These are phyloP conservation scores for Dioscorea zingiberensis DNA, from an alignment of 106 monocot genomes.

Conservation along the genomic window DNA sequence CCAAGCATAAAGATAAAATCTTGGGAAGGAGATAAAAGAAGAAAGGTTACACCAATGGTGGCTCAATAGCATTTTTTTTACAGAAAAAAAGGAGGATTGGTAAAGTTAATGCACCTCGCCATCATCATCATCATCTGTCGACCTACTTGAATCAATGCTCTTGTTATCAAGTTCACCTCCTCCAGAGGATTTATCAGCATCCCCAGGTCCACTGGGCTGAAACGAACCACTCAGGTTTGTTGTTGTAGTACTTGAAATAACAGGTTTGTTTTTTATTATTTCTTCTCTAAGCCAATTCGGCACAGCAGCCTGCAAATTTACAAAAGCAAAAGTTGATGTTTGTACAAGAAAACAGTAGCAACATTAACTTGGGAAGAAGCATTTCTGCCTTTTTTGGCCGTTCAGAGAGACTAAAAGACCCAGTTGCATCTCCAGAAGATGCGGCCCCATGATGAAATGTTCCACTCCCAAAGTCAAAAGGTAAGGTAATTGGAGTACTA, in stretches of 20 bases:
- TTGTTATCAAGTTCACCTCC: slow-evolving; percentile 52
- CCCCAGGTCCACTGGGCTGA: slow-evolving; percentile 30
- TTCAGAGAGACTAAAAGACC: slow-evolving; percentile 39
- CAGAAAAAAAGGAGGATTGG: neutral
- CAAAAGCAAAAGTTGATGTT: neutral
- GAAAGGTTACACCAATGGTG: neutral
- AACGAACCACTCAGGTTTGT: slow-evolving; percentile 23
- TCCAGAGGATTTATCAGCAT: slow-evolving; percentile 38
- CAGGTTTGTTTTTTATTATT: slow-evolving; percentile 82
- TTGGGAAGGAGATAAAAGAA: neutral
- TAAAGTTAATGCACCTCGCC: slow-evolving; percentile 58
- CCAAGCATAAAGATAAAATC: neutral
- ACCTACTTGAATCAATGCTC: slow-evolving; percentile 69
- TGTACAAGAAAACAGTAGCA: neutral
- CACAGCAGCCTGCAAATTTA: slow-evolving; percentile 60
- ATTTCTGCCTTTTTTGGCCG: slow-evolving; percentile 58
- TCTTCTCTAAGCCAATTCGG: slow-evolving; percentile 98
- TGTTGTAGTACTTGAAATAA: slow-evolving; percentile 23
- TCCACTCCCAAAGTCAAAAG: slow-evolving; percentile 45
- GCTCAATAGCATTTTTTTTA: neutral
- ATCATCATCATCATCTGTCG: slow-evolving; percentile 74
- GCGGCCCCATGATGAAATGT: slow-evolving; percentile 26
- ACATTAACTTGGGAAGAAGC: neutral
- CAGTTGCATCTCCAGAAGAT: slow-evolving; percentile 47
- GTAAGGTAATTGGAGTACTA: slow-evolving; percentile 26